A percentile compares a stretch with the other conserved stretches of the same genome.
Evolutionary conservation across 495 filamentous ascomycete species (phyloP).

Genomic region (Hyaloscypha bicolor): DNA sequence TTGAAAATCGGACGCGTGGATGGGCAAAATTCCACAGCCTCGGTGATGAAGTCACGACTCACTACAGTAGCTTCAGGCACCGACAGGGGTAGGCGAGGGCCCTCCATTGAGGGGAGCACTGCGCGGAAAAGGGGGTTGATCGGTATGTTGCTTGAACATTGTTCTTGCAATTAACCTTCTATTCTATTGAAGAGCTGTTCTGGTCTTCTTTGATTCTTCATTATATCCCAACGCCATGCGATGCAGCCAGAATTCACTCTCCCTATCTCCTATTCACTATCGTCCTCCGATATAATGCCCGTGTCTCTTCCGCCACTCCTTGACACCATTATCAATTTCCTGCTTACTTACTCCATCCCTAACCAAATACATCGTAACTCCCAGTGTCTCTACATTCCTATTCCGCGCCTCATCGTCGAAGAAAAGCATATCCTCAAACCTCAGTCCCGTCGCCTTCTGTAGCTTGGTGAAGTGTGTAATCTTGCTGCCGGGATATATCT

Average conservation of each 20-base stretch:
- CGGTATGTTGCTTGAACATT: too few relatives aligned
- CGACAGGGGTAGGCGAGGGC: constrained; percentile 1
- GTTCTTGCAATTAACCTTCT: too few relatives aligned
- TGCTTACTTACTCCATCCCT: constrained; percentile 75
- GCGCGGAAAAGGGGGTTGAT: too few relatives aligned
- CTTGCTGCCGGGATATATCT: constrained; percentile 91
- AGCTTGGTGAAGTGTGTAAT: constrained; percentile 79
- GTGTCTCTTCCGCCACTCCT: constrained; percentile 78
- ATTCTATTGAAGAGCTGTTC: neutral
- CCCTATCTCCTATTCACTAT: neutral
- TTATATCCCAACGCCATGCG: constrained; percentile 3
- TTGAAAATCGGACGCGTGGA: constrained; percentile 4
- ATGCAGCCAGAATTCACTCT: neutral
- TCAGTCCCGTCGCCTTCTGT: constrained; percentile 63
- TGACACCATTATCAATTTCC: constrained; percentile 79
- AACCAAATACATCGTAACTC: constrained; percentile 66
- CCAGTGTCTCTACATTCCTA: constrained; percentile 78
- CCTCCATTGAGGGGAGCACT: neutral
- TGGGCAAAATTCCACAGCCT: neutral
- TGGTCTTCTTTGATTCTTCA: neutral
- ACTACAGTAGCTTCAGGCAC: constrained; percentile 11
- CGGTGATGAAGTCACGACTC: constrained; percentile 17
- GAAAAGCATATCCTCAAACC: constrained; percentile 87
- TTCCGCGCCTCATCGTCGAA: constrained; percentile 95
- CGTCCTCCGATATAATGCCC: constrained; percentile 37